Conservation (phyloP, 495 filamentous ascomycete species). For the Trichocladium antarcticum region DNA sequence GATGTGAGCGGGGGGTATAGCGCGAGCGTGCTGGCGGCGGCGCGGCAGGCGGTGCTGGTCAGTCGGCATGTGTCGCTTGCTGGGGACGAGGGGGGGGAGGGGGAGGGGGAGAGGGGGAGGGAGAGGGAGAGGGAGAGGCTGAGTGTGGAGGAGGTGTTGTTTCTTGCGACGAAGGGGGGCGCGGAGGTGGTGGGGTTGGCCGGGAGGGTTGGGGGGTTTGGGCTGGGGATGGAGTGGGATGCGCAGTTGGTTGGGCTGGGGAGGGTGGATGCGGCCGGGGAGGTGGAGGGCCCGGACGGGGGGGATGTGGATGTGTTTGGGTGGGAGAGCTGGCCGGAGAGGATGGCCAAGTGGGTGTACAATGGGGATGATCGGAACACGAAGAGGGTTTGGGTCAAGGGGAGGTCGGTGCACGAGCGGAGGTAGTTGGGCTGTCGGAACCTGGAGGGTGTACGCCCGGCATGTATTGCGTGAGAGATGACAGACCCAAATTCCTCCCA, state of each 20-base stretch:
- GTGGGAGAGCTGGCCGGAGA: conserved; percentile 68
- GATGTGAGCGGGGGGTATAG: conserved; percentile 83
- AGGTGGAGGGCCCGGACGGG: conserved; percentile 16
- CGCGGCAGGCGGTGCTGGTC: conserved; percentile 64
- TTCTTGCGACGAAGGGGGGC: conserved; percentile 71
- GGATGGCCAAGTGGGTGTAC: conserved; percentile 80
- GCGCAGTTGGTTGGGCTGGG: conserved; percentile 64
- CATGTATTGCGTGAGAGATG: no score
- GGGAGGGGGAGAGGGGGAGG: conserved; percentile 36
- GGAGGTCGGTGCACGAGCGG: conserved; percentile 59
- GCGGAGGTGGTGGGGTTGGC: conserved; percentile 64
- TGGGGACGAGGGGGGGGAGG: conserved; percentile 19
- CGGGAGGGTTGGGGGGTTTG: conserved; percentile 61
- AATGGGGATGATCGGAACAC: conserved; percentile 80
- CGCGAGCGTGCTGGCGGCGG: conserved; percentile 65
- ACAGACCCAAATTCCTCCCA: no score
- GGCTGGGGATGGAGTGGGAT: conserved; percentile 82
- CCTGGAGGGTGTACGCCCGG: background rate
- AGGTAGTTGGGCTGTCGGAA: conserved; percentile 2
- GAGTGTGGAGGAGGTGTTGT: conserved; percentile 76
- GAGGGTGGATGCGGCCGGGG: conserved; percentile 30
- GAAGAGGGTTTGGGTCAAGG: conserved; percentile 66
- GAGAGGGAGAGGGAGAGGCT: conserved; percentile 45
- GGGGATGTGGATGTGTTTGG: conserved; percentile 73
- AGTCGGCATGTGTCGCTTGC: conserved; percentile 53